Conservation (phyloP, 2,329 filamentous ascomycete species). For the Exutisphaerella laricina region DNA sequence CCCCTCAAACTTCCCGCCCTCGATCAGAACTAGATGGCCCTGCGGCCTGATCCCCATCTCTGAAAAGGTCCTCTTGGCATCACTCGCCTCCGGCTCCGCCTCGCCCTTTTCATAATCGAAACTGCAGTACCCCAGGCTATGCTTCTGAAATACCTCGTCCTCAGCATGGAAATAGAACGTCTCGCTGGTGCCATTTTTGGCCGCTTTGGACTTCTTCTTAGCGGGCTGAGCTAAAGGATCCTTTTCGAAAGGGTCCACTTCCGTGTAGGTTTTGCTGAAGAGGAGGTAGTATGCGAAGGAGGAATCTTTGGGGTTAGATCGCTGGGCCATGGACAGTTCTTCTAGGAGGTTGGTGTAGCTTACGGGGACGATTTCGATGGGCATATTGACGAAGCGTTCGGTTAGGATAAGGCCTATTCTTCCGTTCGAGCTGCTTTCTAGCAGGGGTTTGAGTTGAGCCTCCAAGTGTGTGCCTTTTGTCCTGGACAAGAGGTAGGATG, state of each 20-base stretch:
- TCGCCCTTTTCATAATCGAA: slow-evolving; percentile 71
- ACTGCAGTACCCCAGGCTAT: slow-evolving; percentile 63
- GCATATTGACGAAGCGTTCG: slow-evolving; percentile 93
- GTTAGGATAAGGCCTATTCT: slow-evolving; percentile 83
- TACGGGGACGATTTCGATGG: slow-evolving; percentile 83
- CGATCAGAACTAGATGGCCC: slow-evolving; percentile 81
- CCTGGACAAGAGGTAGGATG: slow-evolving; percentile 62
- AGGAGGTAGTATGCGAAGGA: slow-evolving; percentile 90
- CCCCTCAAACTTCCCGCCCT: slow-evolving; percentile 66
- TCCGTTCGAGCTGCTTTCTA: slow-evolving; percentile 31
- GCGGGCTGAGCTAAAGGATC: slow-evolving; percentile 54
- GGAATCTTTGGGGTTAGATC: slow-evolving; percentile 90
- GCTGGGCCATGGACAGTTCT: slow-evolving; percentile 80
- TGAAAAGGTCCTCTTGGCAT: slow-evolving; percentile 92
- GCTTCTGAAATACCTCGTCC: slow-evolving; percentile 78
- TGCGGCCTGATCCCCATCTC: slow-evolving; percentile 81
- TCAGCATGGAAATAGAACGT: slow-evolving; percentile 93
- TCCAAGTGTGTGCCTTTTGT: slow-evolving; percentile 42
- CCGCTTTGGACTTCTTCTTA: slow-evolving; percentile 57
- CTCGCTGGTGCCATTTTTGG: slow-evolving; percentile 43
- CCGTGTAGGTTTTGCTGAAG: slow-evolving; percentile 84
- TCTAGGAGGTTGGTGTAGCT: slow-evolving; percentile 93
- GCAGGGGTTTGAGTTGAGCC: slow-evolving; percentile 33
- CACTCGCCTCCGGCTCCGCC: slow-evolving; percentile 69
- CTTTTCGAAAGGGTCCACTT: slow-evolving; percentile 76